Evolutionary conservation across 768 basidiomycete species (phyloP).

Genomic region (Suillus fuscotomentosus): DNA sequence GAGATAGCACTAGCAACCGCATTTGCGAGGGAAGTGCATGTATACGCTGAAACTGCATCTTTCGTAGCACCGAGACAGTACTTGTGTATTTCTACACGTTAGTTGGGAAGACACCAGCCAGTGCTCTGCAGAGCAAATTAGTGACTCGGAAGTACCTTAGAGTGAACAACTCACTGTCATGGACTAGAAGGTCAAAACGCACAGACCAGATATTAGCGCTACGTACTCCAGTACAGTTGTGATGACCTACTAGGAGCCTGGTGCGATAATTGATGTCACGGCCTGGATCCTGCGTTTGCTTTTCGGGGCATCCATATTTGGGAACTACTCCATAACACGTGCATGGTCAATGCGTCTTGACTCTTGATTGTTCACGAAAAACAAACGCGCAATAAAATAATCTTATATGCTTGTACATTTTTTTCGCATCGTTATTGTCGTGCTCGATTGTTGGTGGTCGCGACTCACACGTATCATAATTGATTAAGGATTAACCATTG

Average conservation of each 20-base stretch:
- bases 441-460: neutral
- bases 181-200: neutral
- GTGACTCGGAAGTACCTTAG: neutral
- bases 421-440: neutral
- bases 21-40: constrained; percentile 24
- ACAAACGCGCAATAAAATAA: neutral
- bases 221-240: neutral
- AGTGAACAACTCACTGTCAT: neutral
- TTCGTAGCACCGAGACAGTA: neutral
- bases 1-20: constrained; percentile 21
- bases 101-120: no score
- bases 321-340: neutral
- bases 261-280: neutral
- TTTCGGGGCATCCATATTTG: neutral
- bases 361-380: neutral
- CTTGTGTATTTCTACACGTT: neutral
- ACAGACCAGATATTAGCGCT: neutral
- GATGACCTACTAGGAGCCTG: neutral
- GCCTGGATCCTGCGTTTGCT: neutral
- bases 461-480: neutral
- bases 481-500: no score
- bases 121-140: neutral
- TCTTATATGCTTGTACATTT: neutral
- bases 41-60: constrained; percentile 23
- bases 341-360: neutral